Evolutionary conservation across 345 rosid genomes (phyloP).

Genomic region (Eucalyptus virginea): DNA sequence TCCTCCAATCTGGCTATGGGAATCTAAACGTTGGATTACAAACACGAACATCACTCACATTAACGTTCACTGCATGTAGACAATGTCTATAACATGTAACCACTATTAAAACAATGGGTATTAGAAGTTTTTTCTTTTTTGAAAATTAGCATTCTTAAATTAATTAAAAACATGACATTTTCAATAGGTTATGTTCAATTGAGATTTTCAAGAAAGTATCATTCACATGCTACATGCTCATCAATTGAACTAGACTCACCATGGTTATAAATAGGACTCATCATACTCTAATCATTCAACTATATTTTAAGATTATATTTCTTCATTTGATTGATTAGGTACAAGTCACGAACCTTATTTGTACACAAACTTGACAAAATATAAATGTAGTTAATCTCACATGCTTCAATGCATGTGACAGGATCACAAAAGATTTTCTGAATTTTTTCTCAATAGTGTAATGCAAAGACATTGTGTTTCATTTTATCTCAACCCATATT

Average conservation of each 20-base stretch:
- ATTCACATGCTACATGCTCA: rapidly evolving
- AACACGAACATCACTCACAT: neutral
- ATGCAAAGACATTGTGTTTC: rapidly evolving
- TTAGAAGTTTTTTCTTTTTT: no score
- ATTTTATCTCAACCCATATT: neutral
- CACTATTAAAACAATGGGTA: neutral
- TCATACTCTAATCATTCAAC: neutral
- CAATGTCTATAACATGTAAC: no score
- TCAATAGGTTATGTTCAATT: neutral
- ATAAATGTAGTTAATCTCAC: neutral
- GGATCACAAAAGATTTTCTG: rapidly evolving
- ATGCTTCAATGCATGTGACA: neutral
- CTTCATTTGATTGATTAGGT: neutral
- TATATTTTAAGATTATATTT: neutral
- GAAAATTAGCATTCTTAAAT: neutral
- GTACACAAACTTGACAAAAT: neutral
- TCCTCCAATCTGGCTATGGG: neutral
- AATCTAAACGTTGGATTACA: no score
- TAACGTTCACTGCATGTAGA: neutral
- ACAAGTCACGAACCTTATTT: neutral
- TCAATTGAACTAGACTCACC: rapidly evolving
- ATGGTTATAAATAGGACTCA: neutral
- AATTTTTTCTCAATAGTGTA: rapidly evolving
- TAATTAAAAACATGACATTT: neutral
- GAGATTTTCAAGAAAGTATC: neutral